Evolutionary conservation across 1,284 basidiomycete species (phyloP), one percentile per base, ranked within the genome.

Genomic region (Bondarzewia mesenterica): DNA sequence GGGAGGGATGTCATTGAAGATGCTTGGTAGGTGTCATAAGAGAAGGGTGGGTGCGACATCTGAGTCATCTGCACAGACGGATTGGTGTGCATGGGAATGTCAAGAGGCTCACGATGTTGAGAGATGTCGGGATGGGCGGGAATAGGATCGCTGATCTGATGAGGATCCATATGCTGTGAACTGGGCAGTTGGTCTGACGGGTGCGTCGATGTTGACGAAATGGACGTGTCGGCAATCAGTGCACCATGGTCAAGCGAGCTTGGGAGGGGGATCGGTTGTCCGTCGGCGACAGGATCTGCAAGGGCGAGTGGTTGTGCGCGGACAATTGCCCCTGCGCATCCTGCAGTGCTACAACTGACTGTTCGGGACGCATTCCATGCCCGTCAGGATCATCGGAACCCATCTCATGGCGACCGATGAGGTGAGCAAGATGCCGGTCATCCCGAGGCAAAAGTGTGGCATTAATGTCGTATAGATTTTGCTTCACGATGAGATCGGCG

Each of bases 391-490:
- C n/a, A n/a, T n/a, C n/a, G n/a, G n/a, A n/a, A n/a, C n/a, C n/a
- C n/a, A n/a, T n/a, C n/a, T n/a, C n/a, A n/a, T n/a, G n/a, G n/a
- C n/a, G n/a, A n/a, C n/a, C n/a, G n/a, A n/a, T n/a, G n/a, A n/a
- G n/a, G n/a, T n/a, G n/a, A n/a, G n/a, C n/a, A n/a, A n/a, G n/a
- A n/a, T n/a, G n/a, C n/a, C n/a, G n/a, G n/a, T 32, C 29, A 10
- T 32, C 29, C 3, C 5, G 29, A n/a, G 37, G 25, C 5, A 5
- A 16, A 1, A 47, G n/a, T 40, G 52, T 47, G 27, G 45, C 52
- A 1, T 54, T 44, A 10, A 54, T 23, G 25, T 47, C 20, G 27
- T 54, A 54, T 15, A 54, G 41, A 36, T 54, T 47, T 27, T 51
- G 26, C 44, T 27, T 38, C 20, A 40, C 42, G 42, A 54, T 44